These are phyloP conservation scores for Porodaedalea pini DNA, from an alignment of 1,284 basidiomycete genomes.

Conservation along the genomic window DNA sequence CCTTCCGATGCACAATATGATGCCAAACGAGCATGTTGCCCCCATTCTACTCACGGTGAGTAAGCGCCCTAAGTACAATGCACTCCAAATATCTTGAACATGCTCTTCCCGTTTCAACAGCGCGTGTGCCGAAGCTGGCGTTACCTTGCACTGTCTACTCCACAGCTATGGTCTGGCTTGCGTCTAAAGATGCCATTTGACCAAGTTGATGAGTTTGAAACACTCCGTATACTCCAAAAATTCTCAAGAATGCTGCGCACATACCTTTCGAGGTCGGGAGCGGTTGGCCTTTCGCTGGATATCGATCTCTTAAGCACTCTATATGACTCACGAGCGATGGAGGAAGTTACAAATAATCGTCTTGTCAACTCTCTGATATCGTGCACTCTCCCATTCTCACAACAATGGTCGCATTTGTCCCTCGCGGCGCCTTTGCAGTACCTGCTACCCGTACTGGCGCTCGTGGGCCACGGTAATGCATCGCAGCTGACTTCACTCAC, in stretches of 20 bases:
- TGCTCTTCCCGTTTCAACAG: background rate
- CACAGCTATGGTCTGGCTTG: conserved; percentile 4
- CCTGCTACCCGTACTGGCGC: background rate
- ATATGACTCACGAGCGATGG: background rate
- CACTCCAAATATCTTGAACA: background rate
- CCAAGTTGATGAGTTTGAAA: background rate
- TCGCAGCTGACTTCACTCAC: background rate
- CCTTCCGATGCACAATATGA: conserved; percentile 1
- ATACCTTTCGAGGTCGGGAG: background rate
- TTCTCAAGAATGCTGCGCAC: background rate
- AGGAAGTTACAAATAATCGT: background rate
- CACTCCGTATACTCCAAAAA: background rate
- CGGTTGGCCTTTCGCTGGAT: background rate
- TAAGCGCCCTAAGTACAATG: background rate
- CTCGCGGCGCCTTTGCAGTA: background rate
- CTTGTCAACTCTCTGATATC: background rate
- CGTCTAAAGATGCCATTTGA: conserved; percentile 1
- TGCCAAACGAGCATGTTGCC: background rate
- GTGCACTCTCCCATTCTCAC: background rate
- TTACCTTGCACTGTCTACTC: conserved; percentile 1
- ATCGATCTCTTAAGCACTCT: background rate
- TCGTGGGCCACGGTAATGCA: background rate
- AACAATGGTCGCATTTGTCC: background rate
- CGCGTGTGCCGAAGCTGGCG: conserved; percentile 3
- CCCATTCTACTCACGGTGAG: background rate